Percentiles rank a stretch among this genome's conserved stretches.
phyloP scores from a whole-genome alignment of 306 rosid species.

The Pueraria montana region DNA sequence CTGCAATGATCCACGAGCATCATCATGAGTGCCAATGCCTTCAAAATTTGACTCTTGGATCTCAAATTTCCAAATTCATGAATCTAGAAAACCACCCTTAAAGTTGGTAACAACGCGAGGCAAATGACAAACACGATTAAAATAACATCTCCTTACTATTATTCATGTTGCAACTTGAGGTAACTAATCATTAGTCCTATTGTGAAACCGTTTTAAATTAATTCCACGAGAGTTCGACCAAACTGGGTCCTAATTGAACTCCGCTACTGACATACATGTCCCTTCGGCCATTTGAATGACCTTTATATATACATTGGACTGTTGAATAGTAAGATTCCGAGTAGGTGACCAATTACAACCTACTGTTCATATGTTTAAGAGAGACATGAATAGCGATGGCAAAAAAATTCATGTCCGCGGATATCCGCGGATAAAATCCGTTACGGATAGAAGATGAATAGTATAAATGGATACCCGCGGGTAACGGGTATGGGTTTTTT shows the following conservation, averaged over 20 bases:
- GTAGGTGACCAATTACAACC: not conserved
- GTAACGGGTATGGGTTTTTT: no score
- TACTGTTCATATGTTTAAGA: no score
- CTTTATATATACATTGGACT: not conserved
- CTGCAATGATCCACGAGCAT: not conserved
- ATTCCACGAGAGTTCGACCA: not conserved
- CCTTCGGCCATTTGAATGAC: slow-evolving; percentile 17
- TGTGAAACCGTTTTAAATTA: not conserved
- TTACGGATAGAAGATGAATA: no score
- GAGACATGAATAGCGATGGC: no score
- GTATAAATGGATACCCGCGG: no score
- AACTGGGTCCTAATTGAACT: not conserved
- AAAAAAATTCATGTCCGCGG: no score
- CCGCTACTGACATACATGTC: not conserved
- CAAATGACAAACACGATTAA: not conserved
- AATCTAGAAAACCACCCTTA: not conserved
- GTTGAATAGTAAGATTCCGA: not conserved
- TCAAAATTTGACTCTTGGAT: not conserved
- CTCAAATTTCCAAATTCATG: not conserved
- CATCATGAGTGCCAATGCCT: not conserved
- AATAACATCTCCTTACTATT: not conserved
- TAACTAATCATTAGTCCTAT: not conserved
- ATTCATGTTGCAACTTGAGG: not conserved
- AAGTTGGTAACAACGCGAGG: not conserved
- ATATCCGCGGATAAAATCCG: no score